These are phyloP conservation scores for Colletotrichum australisinense DNA, from an alignment of 2,329 filamentous ascomycete genomes.

Conservation along the genomic window DNA sequence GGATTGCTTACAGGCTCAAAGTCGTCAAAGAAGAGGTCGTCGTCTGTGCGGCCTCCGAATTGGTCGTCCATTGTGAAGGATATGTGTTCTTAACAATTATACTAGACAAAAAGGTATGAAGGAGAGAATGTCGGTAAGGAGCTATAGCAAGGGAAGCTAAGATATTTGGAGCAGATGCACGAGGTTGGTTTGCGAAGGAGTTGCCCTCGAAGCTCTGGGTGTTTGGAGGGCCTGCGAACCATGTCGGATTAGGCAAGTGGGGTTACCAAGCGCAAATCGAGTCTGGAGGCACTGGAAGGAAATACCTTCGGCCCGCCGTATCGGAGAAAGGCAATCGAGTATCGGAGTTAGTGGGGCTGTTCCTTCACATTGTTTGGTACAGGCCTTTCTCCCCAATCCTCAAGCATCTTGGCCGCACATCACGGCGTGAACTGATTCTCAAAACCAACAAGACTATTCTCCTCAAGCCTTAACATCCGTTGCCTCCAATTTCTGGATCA, in stretches of 20 bases:
- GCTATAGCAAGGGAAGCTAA: neutral
- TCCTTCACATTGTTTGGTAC: neutral
- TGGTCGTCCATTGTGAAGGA: constrained; percentile 65
- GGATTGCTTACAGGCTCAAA: constrained; percentile 58
- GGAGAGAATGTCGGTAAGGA: neutral
- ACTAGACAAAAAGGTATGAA: neutral
- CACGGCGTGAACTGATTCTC: neutral
- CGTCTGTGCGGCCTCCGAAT: constrained; percentile 70
- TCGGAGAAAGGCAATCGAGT: neutral
- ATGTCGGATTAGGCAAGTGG: constrained; percentile 32
- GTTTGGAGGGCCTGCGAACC: constrained; percentile 16
- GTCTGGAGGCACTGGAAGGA: neutral
- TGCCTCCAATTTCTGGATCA: constrained; percentile 46
- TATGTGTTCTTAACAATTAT: neutral
- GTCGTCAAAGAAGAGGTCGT: constrained; percentile 72
- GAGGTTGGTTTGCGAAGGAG: constrained; percentile 12
- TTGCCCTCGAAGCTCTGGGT: constrained; percentile 21
- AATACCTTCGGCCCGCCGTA: constrained; percentile 2
- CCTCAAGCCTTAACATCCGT: neutral
- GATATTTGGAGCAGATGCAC: neutral
- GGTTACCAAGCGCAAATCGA: neutral
- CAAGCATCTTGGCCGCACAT: constrained; percentile 34
- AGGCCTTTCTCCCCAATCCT: neutral
- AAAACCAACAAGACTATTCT: neutral
- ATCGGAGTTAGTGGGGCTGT: neutral